Evolutionary conservation across 2,329 filamentous ascomycete species (phyloP).

Genomic region (Basipetospora sp.): DNA sequence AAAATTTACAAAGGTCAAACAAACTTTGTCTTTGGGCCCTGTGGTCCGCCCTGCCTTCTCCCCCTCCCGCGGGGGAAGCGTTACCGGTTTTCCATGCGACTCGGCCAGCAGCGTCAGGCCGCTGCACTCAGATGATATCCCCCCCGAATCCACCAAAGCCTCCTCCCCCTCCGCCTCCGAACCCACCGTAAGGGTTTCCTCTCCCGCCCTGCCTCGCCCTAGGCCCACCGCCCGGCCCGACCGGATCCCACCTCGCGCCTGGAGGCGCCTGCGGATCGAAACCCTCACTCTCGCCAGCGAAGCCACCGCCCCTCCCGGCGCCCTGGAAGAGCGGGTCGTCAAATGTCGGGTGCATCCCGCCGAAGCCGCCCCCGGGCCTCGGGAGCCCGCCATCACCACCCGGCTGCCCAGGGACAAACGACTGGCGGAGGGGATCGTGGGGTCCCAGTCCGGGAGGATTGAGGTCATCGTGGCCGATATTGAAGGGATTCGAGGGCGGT

Average conservation of each 20-base stretch:
- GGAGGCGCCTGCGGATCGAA: constrained; percentile 66
- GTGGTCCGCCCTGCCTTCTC: too few relatives aligned
- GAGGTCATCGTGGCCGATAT: constrained; percentile 73
- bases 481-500: constrained; percentile 41
- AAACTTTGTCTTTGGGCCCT: too few relatives aligned
- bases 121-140: constrained; percentile 17
- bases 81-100: too few relatives aligned
- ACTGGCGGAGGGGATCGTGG: constrained; percentile 61
- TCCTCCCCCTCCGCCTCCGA: constrained; percentile 14
- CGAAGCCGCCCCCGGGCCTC: constrained; percentile 33
- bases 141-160: constrained; percentile 14
- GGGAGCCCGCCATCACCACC: constrained; percentile 41
- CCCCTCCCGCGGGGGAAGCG: too few relatives aligned
- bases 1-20: too few relatives aligned
- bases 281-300: constrained; percentile 13
- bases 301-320: constrained; percentile 19
- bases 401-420: too few relatives aligned
- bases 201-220: constrained; percentile 29
- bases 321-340: constrained; percentile 48
- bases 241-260: constrained; percentile 80
- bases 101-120: too few relatives aligned
- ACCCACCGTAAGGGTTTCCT: constrained; percentile 18
- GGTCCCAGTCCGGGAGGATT: constrained; percentile 78
- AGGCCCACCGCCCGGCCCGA: constrained; percentile 50
- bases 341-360: constrained; percentile 92